Conservation (phyloP, 2,329 filamentous ascomycete species). For the Magnaporthales sp. region DNA sequence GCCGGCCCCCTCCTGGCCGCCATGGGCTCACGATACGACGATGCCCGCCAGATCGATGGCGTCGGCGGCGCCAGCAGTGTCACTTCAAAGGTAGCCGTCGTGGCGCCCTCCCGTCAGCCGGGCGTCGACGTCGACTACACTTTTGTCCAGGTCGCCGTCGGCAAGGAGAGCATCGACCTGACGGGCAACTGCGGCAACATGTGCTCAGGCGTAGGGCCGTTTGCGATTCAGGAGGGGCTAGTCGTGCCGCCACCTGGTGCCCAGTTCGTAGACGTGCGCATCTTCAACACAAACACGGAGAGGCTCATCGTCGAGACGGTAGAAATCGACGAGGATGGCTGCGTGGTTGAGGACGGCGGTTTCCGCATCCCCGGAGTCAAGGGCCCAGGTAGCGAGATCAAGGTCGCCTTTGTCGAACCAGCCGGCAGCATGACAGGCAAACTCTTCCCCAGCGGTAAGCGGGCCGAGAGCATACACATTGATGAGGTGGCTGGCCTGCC, state of each 20-base stretch:
- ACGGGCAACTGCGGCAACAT: conserved; percentile 58
- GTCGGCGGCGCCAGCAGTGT: conserved; percentile 53
- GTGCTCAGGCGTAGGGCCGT: conserved; percentile 50
- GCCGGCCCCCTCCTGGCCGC: conserved; percentile 40
- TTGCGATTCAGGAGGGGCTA: conserved; percentile 44
- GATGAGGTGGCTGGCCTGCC: conserved; percentile 19
- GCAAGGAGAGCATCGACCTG: conserved; percentile 44
- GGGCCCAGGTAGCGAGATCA: conserved; percentile 42
- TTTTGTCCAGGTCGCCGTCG: conserved; percentile 52
- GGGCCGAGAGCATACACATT: conserved; percentile 33
- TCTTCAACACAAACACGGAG: conserved; percentile 56
- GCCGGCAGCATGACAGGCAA: conserved; percentile 51
- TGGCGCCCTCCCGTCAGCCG: conserved; percentile 28
- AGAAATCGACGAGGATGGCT: conserved; percentile 34
- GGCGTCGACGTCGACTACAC: conserved; percentile 52
- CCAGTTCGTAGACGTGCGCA: conserved; percentile 22
- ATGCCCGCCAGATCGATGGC: conserved; percentile 52
- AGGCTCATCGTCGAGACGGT: conserved; percentile 48
- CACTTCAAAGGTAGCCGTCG: conserved; percentile 53
- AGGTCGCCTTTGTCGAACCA: conserved; percentile 49
- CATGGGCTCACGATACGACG: conserved; percentile 44
- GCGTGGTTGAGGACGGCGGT: conserved; percentile 36
- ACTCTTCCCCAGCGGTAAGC: conserved; percentile 48
- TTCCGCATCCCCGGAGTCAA: conserved; percentile 52
- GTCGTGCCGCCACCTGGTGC: conserved; percentile 13